phyloP scores from a whole-genome alignment of 2,329 filamentous ascomycete species.

The Penicillium sp. region DNA sequence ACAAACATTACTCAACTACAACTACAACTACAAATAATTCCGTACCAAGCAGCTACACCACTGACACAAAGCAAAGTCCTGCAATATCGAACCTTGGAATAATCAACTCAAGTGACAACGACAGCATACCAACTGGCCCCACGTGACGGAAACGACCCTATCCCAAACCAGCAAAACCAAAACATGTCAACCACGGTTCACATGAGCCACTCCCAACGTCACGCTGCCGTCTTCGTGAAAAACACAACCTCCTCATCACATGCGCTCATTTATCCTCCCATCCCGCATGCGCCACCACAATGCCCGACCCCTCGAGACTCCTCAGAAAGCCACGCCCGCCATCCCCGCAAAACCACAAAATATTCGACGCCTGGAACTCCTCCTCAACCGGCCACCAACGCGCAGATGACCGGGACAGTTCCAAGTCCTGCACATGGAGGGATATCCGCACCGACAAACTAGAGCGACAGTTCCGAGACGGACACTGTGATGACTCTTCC shows the following conservation, averaged over 20 bases:
- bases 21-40: not conserved
- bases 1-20: not conserved
- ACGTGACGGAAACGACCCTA: conserved; percentile 18
- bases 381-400: conserved; percentile 76
- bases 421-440: conserved; percentile 67
- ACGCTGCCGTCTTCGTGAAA: not conserved
- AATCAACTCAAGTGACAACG: not conserved
- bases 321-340: conserved; percentile 1
- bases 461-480: conserved; percentile 64
- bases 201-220: conserved; percentile 5
- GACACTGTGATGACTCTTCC: conserved; percentile 47
- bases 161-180: conserved; percentile 27
- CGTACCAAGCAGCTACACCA: too few species aligned
- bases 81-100: not conserved
- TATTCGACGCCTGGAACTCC: conserved; percentile 57
- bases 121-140: not conserved
- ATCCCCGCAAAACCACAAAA: conserved; percentile 24
- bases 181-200: conserved; percentile 23
- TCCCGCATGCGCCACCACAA: not conserved
- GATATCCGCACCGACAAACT: conserved; percentile 68
- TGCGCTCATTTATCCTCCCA: not conserved
- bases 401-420: conserved; percentile 62
- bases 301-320: not conserved
- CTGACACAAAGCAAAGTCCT: not conserved
- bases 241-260: not conserved